Percentiles rank a stretch among this genome's conserved stretches.
Evolutionary conservation across 2,329 filamentous ascomycete species (phyloP).

Genomic region (Trichoderma harzianum): DNA sequence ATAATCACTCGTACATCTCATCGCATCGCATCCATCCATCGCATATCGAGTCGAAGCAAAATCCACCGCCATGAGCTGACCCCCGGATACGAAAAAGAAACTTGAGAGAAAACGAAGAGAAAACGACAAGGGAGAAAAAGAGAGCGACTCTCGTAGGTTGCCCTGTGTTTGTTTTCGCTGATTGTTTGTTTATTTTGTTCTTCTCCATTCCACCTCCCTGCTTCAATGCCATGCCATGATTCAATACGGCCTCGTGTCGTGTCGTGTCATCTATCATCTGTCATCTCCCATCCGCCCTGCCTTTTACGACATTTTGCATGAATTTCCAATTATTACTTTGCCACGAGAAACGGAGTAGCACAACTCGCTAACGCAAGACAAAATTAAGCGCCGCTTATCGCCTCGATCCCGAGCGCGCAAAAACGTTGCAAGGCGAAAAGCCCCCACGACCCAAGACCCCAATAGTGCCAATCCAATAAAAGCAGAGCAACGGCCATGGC

Average conservation of each 20-base stretch:
- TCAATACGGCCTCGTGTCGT: not conserved
- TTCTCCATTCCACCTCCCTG: not conserved
- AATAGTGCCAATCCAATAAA: slow-evolving; percentile 1
- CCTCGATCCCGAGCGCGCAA: not conserved
- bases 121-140: not conserved
- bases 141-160: not conserved
- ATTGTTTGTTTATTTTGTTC: not conserved
- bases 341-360: not conserved
- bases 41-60: not conserved
- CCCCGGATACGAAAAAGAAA: not conserved
- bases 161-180: not conserved
- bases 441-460: not conserved
- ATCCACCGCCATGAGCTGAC: not conserved
- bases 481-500: slow-evolving; percentile 3
- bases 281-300: not conserved
- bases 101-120: not conserved
- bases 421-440: not conserved
- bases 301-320: not conserved
- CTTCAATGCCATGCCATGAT: not conserved
- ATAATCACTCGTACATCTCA: not conserved
- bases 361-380: slow-evolving; percentile 6
- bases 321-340: not conserved
- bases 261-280: not conserved
- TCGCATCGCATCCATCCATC: no score
- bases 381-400: slow-evolving; percentile 14